Conservation (phyloP, 257 asterid species). For the Datura wrightii region DNA sequence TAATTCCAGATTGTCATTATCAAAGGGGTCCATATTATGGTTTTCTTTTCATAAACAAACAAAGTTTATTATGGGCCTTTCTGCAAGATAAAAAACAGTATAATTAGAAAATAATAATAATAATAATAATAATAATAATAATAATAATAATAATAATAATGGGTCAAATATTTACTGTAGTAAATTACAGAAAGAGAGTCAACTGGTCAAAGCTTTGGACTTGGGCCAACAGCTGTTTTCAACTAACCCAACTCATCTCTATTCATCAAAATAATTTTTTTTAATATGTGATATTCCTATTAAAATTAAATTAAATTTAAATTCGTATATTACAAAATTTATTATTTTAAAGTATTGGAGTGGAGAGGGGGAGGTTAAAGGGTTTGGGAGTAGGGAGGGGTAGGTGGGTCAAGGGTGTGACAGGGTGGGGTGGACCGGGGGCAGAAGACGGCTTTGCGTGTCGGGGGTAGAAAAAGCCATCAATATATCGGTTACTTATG, state of each 20-base stretch:
- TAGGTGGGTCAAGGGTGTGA: too few species aligned
- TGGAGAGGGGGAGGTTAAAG: too few species aligned
- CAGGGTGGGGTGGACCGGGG: too few species aligned
- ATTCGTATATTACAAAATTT: too few species aligned
- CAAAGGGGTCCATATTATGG: not conserved
- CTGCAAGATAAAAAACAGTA: not conserved
- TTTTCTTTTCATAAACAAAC: not conserved
- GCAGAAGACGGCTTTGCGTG: too few species aligned
- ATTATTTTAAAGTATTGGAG: too few species aligned
- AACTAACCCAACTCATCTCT: not conserved
- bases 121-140: not conserved
- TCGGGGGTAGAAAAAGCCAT: too few species aligned
- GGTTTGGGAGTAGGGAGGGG: too few species aligned
- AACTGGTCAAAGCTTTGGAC: slow-evolving; percentile 30
- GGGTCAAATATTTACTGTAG: not conserved
- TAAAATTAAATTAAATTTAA: too few species aligned
- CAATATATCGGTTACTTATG: too few species aligned
- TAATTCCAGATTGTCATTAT: slow-evolving; percentile 11
- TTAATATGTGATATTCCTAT: too few species aligned
- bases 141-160: not conserved
- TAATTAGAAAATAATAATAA: not conserved
- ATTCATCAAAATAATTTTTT: too few species aligned
- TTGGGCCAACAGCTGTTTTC: not conserved
- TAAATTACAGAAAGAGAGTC: slow-evolving; percentile 5
- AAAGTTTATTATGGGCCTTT: not conserved